Base-by-base conservation (phyloP, 495 filamentous ascomycete species). In the Usnea hakonensis region DNA sequence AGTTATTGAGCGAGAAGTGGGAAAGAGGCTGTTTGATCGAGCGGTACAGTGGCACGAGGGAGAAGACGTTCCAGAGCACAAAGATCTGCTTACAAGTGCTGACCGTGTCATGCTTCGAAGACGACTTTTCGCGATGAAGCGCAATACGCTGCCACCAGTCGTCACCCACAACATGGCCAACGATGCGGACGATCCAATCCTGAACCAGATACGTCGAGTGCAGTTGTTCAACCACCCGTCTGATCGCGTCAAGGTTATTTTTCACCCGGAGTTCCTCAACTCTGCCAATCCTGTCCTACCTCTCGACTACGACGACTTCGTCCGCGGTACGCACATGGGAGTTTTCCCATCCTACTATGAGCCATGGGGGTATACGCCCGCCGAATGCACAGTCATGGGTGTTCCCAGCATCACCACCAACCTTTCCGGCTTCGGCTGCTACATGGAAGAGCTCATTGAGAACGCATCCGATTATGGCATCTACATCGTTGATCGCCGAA, bases 151-250 rank as follows among this genome's bases (percentile, higher is more conserved):
- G 11, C 94, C 94, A 2, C 94, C 94, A 11, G 95, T 98, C 68
- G 94, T 98, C 32, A 98, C 94, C n/a, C 94, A 98, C 79, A 98
- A 98, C 79, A 98, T 98, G 94, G 76, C 87, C 68, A 95, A 96
- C 68, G 94, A 98, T 74, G 70, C 78, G 19, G 93, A 96, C 55
- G 94, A 98, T 66, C 94, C 93, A 32, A 91, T 98, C 67, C 75
- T 98, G 61, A 96, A 96, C 77, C 94, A 98, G 75, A 88, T 98
- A 62, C 90, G 94, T 38, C 85, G 94, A 32, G 95, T 96, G 43
- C 90, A 97, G 68, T 85, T 98, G 37, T 98, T 98, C 80, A 98
- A 98, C 74, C 88, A 95, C 68, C 88, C 90, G 2, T 86, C 85
- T 4, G 94, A 98, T 74, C 89, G 95, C 16, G 94, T 98, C 71